A percentile compares a stretch with the other conserved stretches of the same genome.
Conservation (phyloP, 2,329 filamentous ascomycete species). For the Helicocarpus griseus region DNA sequence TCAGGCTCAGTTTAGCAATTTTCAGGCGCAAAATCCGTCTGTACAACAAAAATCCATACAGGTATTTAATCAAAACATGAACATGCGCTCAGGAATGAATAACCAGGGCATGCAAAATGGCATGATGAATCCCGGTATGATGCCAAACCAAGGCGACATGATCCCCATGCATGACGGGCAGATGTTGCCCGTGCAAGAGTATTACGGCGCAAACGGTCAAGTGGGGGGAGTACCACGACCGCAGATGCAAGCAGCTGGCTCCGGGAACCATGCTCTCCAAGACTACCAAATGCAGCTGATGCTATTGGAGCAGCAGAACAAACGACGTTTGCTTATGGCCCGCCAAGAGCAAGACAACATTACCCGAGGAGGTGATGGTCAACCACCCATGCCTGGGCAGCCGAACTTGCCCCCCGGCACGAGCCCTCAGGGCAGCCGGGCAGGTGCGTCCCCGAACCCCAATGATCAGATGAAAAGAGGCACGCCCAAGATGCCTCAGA, state of each 20-base stretch:
- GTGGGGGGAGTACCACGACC: slow-evolving; percentile 31
- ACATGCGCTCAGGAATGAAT: slow-evolving; percentile 64
- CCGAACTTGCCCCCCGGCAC: slow-evolving; percentile 43
- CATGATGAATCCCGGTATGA: slow-evolving; percentile 53
- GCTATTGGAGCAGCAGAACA: slow-evolving; percentile 60
- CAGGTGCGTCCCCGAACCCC: slow-evolving; percentile 51
- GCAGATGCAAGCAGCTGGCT: slow-evolving; percentile 21
- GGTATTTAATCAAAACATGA: slow-evolving; percentile 76
- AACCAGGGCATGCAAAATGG: slow-evolving; percentile 71
- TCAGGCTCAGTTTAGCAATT: slow-evolving; percentile 62
- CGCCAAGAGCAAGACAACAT: slow-evolving; percentile 58
- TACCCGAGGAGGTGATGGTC: slow-evolving; percentile 41
- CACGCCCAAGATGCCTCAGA: slow-evolving; percentile 50
- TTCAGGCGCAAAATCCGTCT: slow-evolving; percentile 45
- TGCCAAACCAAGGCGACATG: slow-evolving; percentile 73
- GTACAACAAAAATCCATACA: slow-evolving; percentile 76
- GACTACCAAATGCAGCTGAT: slow-evolving; percentile 64
- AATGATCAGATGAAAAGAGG: slow-evolving; percentile 54
- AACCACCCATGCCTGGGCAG: slow-evolving; percentile 32
- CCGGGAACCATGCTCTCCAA: slow-evolving; percentile 52
- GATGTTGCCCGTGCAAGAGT: slow-evolving; percentile 39
- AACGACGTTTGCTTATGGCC: slow-evolving; percentile 57
- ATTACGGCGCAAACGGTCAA: slow-evolving; percentile 47
- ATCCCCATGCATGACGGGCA: slow-evolving; percentile 60
- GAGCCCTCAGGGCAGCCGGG: slow-evolving; percentile 47